These are phyloP conservation scores for Strobilomyces confusus DNA, from an alignment of 768 basidiomycete species.

Conservation along the genomic window DNA sequence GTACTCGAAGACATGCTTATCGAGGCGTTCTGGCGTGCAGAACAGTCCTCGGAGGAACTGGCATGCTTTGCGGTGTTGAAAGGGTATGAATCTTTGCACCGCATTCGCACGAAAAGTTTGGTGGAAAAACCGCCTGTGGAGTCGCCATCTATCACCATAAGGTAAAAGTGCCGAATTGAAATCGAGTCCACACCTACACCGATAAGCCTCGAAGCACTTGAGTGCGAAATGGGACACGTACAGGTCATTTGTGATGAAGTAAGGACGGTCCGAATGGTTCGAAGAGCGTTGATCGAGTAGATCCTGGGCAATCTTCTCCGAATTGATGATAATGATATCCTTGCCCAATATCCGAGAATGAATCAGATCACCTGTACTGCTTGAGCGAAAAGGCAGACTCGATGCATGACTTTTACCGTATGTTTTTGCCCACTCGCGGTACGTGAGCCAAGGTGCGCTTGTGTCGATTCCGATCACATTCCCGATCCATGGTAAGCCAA, in stretches of 20 bases:
- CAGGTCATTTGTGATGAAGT: neutral
- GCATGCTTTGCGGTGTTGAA: neutral
- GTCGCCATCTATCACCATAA: neutral
- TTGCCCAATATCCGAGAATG: neutral
- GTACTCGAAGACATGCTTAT: slow-evolving; percentile 33
- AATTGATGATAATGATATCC: neutral
- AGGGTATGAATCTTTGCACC: neutral
- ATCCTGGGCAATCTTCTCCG: neutral
- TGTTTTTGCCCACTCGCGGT: neutral
- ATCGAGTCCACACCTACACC: neutral
- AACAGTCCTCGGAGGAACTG: slow-evolving; percentile 30
- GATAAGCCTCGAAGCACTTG: no score
- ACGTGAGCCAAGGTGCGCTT: neutral
- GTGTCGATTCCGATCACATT: neutral
- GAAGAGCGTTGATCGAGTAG: neutral
- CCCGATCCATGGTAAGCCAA: neutral
- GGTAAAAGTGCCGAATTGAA: neutral
- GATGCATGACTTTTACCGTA: neutral
- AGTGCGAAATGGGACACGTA: neutral
- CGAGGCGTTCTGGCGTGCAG: slow-evolving; percentile 29
- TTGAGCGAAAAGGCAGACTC: neutral
- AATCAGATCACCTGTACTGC: neutral
- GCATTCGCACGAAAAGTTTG: neutral
- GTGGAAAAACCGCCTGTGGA: neutral
- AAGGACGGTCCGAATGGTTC: neutral